Evolutionary conservation across 73 alveolate genomes (phyloP).

Genomic region (Paramecium pentaurelia): DNA sequence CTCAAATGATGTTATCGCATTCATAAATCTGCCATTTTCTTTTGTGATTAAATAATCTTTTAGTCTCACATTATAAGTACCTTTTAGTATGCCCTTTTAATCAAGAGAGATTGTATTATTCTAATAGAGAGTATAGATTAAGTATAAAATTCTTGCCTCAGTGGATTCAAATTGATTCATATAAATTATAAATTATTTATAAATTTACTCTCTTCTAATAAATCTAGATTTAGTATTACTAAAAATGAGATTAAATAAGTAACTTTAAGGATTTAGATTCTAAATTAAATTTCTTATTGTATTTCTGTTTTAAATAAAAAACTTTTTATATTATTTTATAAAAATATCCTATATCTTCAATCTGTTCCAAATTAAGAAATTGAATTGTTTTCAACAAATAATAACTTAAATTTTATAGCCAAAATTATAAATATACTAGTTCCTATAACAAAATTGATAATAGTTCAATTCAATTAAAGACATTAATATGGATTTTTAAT

Average conservation of each 20-base stretch:
- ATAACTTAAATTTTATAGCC: background rate
- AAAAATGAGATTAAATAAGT: background rate
- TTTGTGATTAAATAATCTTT: background rate
- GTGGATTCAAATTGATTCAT: conserved; percentile 1
- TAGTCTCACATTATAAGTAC: background rate
- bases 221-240: background rate
- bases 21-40: background rate
- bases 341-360: background rate
- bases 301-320: no score
- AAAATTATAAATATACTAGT: background rate
- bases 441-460: background rate
- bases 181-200: background rate
- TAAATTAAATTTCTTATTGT: no score
- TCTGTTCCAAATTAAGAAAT: background rate
- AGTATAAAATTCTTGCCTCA: background rate
- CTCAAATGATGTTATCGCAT: background rate
- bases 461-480: conserved; percentile 23
- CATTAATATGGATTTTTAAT: conserved; percentile 55
- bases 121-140: background rate
- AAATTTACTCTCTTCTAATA: background rate
- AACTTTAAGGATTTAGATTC: background rate
- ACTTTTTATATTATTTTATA: background rate
- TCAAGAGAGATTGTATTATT: background rate
- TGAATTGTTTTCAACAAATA: background rate
- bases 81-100: background rate